Percentiles rank a stretch among this genome's conserved stretches.
Conservation (phyloP, 2,329 filamentous ascomycete species). For the Xylariaceae sp. region DNA sequence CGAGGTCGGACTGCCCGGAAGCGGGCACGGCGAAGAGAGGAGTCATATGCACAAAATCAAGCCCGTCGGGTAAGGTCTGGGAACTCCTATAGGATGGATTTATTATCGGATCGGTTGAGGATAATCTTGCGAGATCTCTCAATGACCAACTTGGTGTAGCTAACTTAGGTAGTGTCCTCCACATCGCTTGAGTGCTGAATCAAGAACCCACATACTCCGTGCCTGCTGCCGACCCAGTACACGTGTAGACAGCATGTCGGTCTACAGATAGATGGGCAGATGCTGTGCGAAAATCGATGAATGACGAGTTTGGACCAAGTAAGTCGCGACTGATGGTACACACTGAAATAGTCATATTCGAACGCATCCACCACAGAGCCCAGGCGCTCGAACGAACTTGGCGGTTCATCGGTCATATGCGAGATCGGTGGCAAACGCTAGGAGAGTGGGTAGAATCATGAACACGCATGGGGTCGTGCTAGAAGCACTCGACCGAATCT, state of each 20-base stretch:
- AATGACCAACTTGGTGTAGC: not conserved
- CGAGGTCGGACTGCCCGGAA: not conserved
- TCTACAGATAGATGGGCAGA: not conserved
- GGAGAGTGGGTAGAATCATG: not conserved
- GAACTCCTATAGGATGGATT: not conserved
- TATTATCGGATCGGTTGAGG: not conserved
- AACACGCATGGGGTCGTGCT: not conserved
- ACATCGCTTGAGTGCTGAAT: not conserved
- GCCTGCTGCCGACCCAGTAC: not conserved
- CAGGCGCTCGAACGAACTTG: not conserved
- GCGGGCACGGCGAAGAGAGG: not conserved
- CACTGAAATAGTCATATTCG: not conserved
- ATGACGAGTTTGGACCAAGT: not conserved
- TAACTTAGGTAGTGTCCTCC: not conserved
- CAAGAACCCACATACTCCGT: not conserved
- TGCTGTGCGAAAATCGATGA: slow-evolving; percentile 1
- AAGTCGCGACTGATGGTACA: not conserved
- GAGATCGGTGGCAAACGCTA: not conserved
- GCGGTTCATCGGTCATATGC: slow-evolving; percentile 2
- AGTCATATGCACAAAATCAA: not conserved
- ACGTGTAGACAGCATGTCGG: not conserved
- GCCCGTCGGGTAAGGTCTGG: not conserved
- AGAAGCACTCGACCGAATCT: not conserved
- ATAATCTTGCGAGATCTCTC: not conserved
- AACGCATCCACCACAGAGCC: not conserved